A percentile compares a stretch with the other conserved stretches of the same genome.
Evolutionary conservation across 495 filamentous ascomycete genomes (phyloP).

Genomic region (Chaetomium cochliodes): DNA sequence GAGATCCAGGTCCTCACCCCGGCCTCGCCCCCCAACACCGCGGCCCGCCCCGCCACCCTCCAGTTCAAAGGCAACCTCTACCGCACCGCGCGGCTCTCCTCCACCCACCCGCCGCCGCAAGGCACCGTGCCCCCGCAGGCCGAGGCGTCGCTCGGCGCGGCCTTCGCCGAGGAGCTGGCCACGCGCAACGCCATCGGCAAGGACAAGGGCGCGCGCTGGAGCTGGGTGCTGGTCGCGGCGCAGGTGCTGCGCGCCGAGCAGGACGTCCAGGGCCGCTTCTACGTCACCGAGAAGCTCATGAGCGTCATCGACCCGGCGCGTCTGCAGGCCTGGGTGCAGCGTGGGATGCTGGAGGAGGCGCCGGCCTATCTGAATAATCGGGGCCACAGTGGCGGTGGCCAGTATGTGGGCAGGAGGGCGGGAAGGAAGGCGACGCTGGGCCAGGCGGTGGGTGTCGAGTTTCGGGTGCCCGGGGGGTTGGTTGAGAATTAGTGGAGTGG

Average conservation of each 20-base stretch:
- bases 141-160: conserved; percentile 31
- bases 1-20: conserved; percentile 28
- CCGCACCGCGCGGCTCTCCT: conserved; percentile 25
- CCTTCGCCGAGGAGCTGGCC: conserved; percentile 39
- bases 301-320: conserved; percentile 33
- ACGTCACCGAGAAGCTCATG: conserved; percentile 42
- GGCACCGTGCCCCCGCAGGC: conserved; percentile 11
- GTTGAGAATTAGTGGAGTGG: conserved; percentile 25
- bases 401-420: conserved; percentile 10
- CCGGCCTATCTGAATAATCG: conserved; percentile 45
- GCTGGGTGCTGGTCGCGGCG: conserved; percentile 33
- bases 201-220: conserved; percentile 27
- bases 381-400: conserved; percentile 30
- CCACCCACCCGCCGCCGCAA: conserved; percentile 15
- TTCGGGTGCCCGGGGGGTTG: conserved; percentile 29
- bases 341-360: conserved; percentile 34
- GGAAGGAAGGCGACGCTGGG: conserved; percentile 27
- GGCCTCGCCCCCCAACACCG: conserved; percentile 16
- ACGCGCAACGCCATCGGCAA: conserved; percentile 37
- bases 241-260: conserved; percentile 27
- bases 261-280: conserved; percentile 44
- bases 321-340: conserved; percentile 28
- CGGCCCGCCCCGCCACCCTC: conserved; percentile 25
- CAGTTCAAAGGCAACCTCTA: conserved; percentile 35
- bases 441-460: conserved; percentile 22